Conservation (phyloP, 2,329 filamentous ascomycete genomes). For the Nigrospora oryzae region DNA sequence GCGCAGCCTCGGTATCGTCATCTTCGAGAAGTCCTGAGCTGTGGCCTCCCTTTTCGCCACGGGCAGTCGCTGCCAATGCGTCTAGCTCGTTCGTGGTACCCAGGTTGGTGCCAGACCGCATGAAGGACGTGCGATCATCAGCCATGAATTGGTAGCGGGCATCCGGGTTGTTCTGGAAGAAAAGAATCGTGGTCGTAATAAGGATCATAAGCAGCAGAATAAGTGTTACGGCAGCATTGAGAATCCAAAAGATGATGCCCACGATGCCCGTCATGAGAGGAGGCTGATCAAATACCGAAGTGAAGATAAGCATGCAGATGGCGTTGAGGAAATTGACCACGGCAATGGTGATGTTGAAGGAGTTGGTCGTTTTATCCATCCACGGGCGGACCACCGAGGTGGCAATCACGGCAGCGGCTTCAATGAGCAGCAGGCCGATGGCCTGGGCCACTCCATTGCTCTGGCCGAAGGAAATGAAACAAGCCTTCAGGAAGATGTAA, state of each 20-base stretch:
- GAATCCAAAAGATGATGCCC: slow-evolving; percentile 80
- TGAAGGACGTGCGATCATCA: slow-evolving; percentile 92
- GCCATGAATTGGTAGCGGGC: slow-evolving; percentile 94
- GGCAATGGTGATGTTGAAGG: slow-evolving; percentile 89
- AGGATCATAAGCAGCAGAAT: slow-evolving; percentile 78
- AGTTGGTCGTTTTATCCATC: slow-evolving; percentile 99
- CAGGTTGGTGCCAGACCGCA: slow-evolving; percentile 58
- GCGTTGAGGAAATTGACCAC: slow-evolving; percentile 86
- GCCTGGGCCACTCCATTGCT: slow-evolving; percentile 64
- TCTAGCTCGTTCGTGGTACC: slow-evolving; percentile 1
- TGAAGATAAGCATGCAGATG: slow-evolving; percentile 84
- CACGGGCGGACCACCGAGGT: slow-evolving; percentile 79
- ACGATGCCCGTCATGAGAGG: slow-evolving; percentile 78
- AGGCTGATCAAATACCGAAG: slow-evolving; percentile 76
- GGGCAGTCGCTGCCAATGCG: neutral
- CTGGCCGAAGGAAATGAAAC: slow-evolving; percentile 82
- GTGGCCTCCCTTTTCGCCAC: neutral
- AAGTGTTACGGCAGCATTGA: slow-evolving; percentile 76
- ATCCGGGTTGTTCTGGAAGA: slow-evolving; percentile 90
- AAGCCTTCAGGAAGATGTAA: slow-evolving; percentile 78
- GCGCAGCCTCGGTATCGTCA: neutral
- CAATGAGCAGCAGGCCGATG: slow-evolving; percentile 73
- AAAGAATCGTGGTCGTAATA: slow-evolving; percentile 62
- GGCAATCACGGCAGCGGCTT: slow-evolving; percentile 67
- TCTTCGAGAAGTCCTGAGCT: neutral